Conservation (phyloP, 768 basidiomycete species). For the Lentinula raphanica region DNA sequence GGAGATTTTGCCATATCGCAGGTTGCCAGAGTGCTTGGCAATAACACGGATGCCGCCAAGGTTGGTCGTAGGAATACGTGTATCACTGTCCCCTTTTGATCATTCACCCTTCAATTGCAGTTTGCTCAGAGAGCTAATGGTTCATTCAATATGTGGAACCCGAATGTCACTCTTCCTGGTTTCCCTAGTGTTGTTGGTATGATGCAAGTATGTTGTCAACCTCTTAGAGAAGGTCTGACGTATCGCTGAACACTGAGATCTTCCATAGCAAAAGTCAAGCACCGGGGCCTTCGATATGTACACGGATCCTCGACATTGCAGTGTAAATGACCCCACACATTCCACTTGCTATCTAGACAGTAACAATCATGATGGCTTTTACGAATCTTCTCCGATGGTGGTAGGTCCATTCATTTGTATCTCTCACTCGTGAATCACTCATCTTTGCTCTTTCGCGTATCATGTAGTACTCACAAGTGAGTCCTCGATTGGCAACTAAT, state of each 20-base stretch:
- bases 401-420: too few relatives aligned
- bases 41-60: constrained; percentile 44
- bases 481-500: constrained; percentile 5
- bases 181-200: constrained; percentile 45
- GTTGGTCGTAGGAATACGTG: constrained; percentile 21
- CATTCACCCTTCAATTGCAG: constrained; percentile 25
- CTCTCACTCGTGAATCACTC: too few relatives aligned
- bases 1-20: constrained; percentile 62
- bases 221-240: background rate
- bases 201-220: constrained; percentile 45
- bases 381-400: constrained; percentile 59
- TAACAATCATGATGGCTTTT: constrained; percentile 54
- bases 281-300: constrained; percentile 52
- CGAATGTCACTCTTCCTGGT: constrained; percentile 47
- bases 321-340: constrained; percentile 51
- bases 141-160: constrained; percentile 57
- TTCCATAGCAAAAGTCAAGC: constrained; percentile 42
- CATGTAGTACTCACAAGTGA: constrained; percentile 55
- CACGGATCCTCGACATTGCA: constrained; percentile 65
- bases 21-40: constrained; percentile 52
- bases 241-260: background rate
- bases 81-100: too few relatives aligned
- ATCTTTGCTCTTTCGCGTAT: background rate
- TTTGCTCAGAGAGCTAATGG: constrained; percentile 51
- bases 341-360: constrained; percentile 59